Evolutionary conservation across 768 basidiomycete genomes (phyloP), one percentile per base, ranked within the genome.

Genomic region (Tulasnella sp.): DNA sequence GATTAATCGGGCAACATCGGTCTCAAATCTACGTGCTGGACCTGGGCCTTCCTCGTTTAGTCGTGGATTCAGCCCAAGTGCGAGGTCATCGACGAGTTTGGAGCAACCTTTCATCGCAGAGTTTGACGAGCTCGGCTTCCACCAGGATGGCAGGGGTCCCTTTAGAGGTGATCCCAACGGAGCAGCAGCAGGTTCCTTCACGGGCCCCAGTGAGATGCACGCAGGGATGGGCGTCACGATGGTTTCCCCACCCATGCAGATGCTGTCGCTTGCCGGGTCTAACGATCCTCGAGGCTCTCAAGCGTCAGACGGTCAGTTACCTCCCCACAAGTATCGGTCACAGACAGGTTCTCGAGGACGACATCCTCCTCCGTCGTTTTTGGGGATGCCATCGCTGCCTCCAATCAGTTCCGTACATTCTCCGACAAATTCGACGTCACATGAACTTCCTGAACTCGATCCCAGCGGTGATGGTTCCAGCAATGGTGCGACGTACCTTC

Each of bases 71-170:
- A 85, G 91, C 36, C 84, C 88, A 15, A 93, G 91, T 14, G 89
- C 88, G 58, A 89, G 92, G 52, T 91, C 92, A 31, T 94, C 93
- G 22, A 91, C 93, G 80, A 93, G 92, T 25, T 88, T 91, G n/a
- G 79, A 79, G 58, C 77, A 49, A 17, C 68, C 74, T 77, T 86
- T 93, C 75, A 87, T 87, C 34, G 88, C 90, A 81, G 92, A 93
- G 79, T 93, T 93, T 81, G 86, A 88, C 77, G 86, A 88, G 34
- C 91, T 90, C 69, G 89, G 90, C 0, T 91, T 91, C 40, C 86
- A 92, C 39, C 89, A 85, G 86, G 38, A 85, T 87, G 36, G 31
- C 85, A 86, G 22, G 86, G 86, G 74, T n/a, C 37, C 45, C 75
- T 69, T 67, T 67, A 34, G 36, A n/a, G 36, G 70, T 29, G 71